Evolutionary conservation across 1,284 basidiomycete species (phyloP).

Genomic region (Sporisorium graminicola): DNA sequence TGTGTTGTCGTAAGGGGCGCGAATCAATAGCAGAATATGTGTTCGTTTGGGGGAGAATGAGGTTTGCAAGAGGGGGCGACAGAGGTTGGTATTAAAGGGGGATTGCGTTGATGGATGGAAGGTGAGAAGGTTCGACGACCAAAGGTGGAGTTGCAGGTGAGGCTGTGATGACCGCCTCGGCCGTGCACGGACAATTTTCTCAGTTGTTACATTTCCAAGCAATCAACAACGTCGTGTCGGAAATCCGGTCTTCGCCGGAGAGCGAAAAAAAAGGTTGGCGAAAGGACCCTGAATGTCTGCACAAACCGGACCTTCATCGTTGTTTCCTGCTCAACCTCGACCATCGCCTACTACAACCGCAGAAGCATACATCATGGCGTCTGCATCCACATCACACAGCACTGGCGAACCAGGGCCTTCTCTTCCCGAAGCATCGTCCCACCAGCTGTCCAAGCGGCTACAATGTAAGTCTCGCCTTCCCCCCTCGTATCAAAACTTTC

Average conservation of each 20-base stretch:
- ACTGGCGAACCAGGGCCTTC: background rate
- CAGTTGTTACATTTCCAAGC: background rate
- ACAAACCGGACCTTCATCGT: too few species aligned
- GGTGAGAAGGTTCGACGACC: background rate
- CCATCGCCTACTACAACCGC: background rate
- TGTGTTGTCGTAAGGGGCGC: background rate
- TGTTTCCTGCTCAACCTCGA: background rate
- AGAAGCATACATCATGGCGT: slow-evolving; percentile 12
- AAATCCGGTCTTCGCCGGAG: background rate
- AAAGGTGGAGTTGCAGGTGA: slow-evolving; percentile 2
- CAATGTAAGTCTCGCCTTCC: slow-evolving; percentile 22
- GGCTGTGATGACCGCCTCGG: background rate
- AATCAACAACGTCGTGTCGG: background rate
- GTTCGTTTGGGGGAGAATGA: background rate
- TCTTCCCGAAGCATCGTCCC: slow-evolving; percentile 18
- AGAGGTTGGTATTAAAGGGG: background rate
- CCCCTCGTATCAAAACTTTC: background rate
- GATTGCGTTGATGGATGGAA: slow-evolving; percentile 1
- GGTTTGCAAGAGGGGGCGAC: background rate
- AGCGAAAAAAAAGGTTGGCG: background rate
- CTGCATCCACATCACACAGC: slow-evolving; percentile 6
- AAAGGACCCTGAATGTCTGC: background rate
- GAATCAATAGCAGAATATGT: too few species aligned
- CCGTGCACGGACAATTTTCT: slow-evolving; percentile 1
- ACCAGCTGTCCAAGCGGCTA: slow-evolving; percentile 40